Evolutionary conservation across 208 protist genomes (phyloP), one percentile per base, ranked within the genome.

Genomic region (Wallacemonas sp.): DNA sequence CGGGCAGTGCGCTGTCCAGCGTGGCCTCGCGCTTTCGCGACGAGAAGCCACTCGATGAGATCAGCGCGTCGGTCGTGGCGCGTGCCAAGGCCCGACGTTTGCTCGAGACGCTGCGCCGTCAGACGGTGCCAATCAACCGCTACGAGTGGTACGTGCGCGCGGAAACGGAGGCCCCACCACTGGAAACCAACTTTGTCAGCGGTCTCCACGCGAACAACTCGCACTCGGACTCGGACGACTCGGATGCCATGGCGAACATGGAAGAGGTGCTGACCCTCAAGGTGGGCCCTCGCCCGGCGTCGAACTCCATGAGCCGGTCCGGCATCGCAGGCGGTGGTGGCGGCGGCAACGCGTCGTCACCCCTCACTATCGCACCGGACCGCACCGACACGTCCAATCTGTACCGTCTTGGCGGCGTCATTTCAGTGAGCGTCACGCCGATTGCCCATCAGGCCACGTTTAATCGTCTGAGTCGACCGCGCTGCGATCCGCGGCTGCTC

Each of bases 101-200:
- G 29, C 77, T 95, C 59, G 76, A 92, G 59, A 62, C 73, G 45
- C 77, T 95, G 48, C 83, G 81, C 11, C 63, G 64, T 38, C 76
- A 80, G 32, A 78, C 86, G 33, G 74, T 95, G 28, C 89, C 89
- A 11, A 89, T 91, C 23, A 86, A 92, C 65, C 86, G 89, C 41
- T 86, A 82, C 63, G 79, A 85, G 66, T 82, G 78, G 49, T 89
- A 78, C 42, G 76, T 77, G 23, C 72, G 74, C 16, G 73, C 79
- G 11, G 81, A 81, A 49, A 55, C 48, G 25, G 77, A 81, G 50
- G 32, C 71, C 28, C 41, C 64, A 33, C 62, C 61, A 65, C 28
- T 65, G 64, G 50, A 61, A 32, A 64, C 65, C 41, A 62, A 59
- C 41, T 62, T 38, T 25, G 23, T 46, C n/a, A 74, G 26, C 25